These are phyloP conservation scores for Apostasia ramifera DNA, from an alignment of 106 monocot species.

Conservation along the genomic window DNA sequence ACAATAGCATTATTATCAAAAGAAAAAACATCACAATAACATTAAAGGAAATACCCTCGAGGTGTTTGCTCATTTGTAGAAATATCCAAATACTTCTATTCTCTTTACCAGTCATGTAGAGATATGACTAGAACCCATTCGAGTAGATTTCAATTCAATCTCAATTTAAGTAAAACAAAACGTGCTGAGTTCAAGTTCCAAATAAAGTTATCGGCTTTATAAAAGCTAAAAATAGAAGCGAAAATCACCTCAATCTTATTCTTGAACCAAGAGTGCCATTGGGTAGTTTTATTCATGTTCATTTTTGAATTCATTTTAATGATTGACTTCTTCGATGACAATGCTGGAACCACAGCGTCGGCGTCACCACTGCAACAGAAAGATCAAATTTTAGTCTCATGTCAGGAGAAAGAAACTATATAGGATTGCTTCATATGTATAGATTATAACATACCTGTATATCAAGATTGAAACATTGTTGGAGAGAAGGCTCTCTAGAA, in stretches of 20 bases:
- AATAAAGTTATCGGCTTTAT: no score
- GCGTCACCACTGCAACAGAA: conserved; percentile 8
- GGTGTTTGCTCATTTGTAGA: no score
- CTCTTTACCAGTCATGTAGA: no score
- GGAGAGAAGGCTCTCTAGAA: conserved; percentile 1
- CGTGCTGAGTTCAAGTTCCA: no score
- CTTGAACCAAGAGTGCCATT: conserved; percentile 3
- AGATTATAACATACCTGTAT: conserved; percentile 7
- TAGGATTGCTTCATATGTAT: neutral
- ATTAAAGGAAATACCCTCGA: no score
- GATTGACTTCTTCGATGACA: conserved; percentile 2
- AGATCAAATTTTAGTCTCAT: neutral
- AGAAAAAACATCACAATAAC: no score
- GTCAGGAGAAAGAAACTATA: neutral
- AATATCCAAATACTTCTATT: no score
- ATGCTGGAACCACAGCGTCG: conserved; percentile 6
- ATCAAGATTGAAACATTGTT: neutral
- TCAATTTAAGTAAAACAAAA: no score
- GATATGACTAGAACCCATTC: no score
- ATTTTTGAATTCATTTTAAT: neutral
- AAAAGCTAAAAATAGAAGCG: no score
- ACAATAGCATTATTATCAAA: no score
- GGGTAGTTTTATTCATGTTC: neutral
- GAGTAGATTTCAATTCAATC: no score
- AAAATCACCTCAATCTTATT: neutral